These are phyloP conservation scores for Syncephalastrum contaminatum DNA, from an alignment of 371 early-diverging fungal species.

Conservation along the genomic window DNA sequence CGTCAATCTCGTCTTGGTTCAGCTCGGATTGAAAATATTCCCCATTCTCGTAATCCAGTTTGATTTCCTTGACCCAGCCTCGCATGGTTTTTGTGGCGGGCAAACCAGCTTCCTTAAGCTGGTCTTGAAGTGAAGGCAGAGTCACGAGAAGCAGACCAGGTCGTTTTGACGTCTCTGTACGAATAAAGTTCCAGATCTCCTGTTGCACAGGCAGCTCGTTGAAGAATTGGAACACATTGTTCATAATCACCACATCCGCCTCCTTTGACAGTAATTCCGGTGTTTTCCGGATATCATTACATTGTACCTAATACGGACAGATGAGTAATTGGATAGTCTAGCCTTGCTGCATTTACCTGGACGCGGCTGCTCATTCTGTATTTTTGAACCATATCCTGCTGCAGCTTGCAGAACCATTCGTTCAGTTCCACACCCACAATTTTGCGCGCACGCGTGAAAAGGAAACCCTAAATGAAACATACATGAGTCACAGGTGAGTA, in stretches of 20 bases:
- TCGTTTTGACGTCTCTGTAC: conserved; percentile 44
- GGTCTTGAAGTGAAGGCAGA: conserved; percentile 60
- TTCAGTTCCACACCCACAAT: conserved; percentile 66
- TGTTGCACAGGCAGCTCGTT: conserved; percentile 51
- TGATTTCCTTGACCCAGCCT: conserved; percentile 52
- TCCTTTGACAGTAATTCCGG: conserved; percentile 42
- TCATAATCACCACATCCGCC: conserved; percentile 60
- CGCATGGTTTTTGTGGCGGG: conserved; percentile 39
- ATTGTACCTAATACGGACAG: conserved; percentile 30
- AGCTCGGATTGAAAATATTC: conserved; percentile 38
- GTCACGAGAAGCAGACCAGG: conserved; percentile 55
- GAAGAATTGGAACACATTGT: conserved; percentile 70
- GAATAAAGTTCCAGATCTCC: conserved; percentile 60
- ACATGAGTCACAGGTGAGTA: too few species aligned
- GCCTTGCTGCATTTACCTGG: conserved; percentile 33
- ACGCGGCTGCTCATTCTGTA: conserved; percentile 57
- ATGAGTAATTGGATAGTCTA: too few species aligned
- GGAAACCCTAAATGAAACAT: conserved; percentile 40
- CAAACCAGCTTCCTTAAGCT: conserved; percentile 54
- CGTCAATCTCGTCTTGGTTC: conserved; percentile 54
- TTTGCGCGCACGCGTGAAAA: conserved; percentile 56
- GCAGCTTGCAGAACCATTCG: conserved; percentile 59
- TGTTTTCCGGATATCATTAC: conserved; percentile 49
- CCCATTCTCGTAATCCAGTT: conserved; percentile 41
- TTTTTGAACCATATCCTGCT: conserved; percentile 54